Evolutionary conservation across 2,329 filamentous ascomycete species (phyloP).

Genomic region (Xylariales sp.): DNA sequence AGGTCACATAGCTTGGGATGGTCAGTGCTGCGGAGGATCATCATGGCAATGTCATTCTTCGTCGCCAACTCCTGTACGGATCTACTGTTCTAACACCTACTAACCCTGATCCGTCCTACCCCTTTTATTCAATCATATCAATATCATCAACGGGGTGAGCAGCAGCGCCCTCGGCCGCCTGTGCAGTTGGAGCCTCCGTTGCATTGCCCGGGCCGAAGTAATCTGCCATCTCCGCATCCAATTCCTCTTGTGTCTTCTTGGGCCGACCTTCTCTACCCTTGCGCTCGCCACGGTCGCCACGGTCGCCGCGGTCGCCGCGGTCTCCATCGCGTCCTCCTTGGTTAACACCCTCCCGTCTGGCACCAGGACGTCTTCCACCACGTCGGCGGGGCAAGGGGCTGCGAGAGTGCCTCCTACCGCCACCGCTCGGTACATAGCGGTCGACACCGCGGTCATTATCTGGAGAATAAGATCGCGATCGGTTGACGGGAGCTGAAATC

Average conservation of each 20-base stretch:
- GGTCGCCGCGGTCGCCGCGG: no score
- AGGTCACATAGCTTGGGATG: no score
- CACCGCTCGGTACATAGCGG: conserved; percentile 66
- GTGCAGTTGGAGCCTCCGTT: conserved; percentile 32
- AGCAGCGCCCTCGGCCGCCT: conserved; percentile 24
- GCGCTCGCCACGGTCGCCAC: no score
- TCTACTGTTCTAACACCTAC: no score
- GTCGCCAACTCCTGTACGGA: no score
- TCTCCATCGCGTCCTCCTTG: conserved; percentile 33
- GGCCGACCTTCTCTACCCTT: conserved; percentile 52
- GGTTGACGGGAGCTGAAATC: conserved; percentile 48
- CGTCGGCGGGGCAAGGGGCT: conserved; percentile 55
- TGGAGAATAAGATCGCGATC: conserved; percentile 61
- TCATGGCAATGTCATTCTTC: no score
- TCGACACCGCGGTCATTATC: conserved; percentile 65
- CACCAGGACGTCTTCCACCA: conserved; percentile 38
- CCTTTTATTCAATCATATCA: conserved; percentile 64
- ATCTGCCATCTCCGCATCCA: conserved; percentile 96
- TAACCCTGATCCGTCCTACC: no score
- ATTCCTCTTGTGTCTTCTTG: conserved; percentile 84
- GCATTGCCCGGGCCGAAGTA: conserved; percentile 70
- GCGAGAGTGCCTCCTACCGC: conserved; percentile 44
- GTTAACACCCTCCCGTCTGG: conserved; percentile 38
- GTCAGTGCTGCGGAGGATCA: no score
- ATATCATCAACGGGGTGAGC: conserved; percentile 46